Base-by-base conservation (phyloP, 108 stramenopile species). In the Skeletonema tropicum region DNA sequence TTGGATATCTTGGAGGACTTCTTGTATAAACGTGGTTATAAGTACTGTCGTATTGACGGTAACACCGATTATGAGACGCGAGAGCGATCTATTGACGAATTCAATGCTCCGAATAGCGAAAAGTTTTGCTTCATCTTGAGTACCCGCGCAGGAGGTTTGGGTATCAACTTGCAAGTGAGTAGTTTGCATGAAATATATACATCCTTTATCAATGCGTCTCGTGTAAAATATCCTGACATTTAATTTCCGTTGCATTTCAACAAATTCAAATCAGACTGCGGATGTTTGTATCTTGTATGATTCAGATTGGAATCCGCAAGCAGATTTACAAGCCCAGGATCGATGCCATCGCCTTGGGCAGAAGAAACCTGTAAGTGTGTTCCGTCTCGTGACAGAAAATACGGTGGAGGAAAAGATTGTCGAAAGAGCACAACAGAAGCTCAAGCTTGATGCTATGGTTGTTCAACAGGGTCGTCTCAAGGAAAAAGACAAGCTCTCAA, bases 361-460 rank as follows among this genome's bases (percentile, higher is more conserved):
- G 76, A 99, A 97, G 79, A 96, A 95, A 70, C 92, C 94, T 2
- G 99, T 99, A 23, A 88, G 88, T 57, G 96, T 99, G 7, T 99
- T 96, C 83, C 94, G 99, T 13, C 86, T 99, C 25, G 95, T 99
- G 17, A 97, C 97, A 3, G 98, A 99, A 79, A 92, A 97, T 70
- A 98, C 98, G 6, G 90, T 99, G 26, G 99, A 99, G 83, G 98
- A 99, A 83, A 98, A 98, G 76, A 97, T 99, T 64, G 98, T 99
- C 9, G 98, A 99, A 82, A 94, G 99, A 55, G 99, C 99, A 13
- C 98, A 99, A 72, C 93, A 98, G 67, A 99, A 99, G 87, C 96
- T 99, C 23, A 99, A 99, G 75, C 95, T 99, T 29, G 99, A 99
- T 83, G 98, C 98, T 15, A 98, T 99, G 91, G 98, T 99, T 64